phyloP scores from a whole-genome alignment of 176 grass and related monocot species.

The Saccharum officinarum region DNA sequence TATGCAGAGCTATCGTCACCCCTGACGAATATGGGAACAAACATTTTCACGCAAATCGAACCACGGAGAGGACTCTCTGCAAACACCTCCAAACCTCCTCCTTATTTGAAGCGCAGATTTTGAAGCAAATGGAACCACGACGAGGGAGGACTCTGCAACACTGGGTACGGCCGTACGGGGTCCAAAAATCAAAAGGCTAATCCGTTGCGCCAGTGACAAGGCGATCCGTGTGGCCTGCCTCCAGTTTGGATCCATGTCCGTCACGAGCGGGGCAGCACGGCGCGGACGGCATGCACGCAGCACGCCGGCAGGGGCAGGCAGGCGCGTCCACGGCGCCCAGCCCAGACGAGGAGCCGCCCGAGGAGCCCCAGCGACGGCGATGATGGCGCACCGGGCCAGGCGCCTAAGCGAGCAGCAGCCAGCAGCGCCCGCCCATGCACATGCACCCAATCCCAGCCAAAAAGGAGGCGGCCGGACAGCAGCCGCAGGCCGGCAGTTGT shows the following conservation, averaged over 20 bases:
- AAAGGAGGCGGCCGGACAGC: not conserved
- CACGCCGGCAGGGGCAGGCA: not conserved
- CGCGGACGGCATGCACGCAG: not conserved
- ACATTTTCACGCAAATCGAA: not conserved
- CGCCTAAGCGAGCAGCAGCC: too few species aligned
- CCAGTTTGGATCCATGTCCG: not conserved
- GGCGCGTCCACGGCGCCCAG: not conserved
- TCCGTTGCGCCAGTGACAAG: not conserved
- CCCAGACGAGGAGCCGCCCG: too few species aligned
- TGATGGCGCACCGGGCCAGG: not conserved
- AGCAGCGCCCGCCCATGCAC: too few species aligned
- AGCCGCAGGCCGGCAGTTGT: not conserved
- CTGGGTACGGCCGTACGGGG: too few species aligned
- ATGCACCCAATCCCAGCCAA: not conserved
- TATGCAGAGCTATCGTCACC: not conserved
- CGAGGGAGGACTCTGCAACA: not conserved
- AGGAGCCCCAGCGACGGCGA: not conserved
- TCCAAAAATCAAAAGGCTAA: not conserved
- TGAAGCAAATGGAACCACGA: not conserved
- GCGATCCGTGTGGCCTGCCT: not conserved
- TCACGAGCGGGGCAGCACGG: constrained; percentile 18
- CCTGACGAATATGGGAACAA: not conserved
- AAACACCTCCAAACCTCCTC: too few species aligned
- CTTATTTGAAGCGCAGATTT: not conserved
- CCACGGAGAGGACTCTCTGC: too few species aligned